phyloP scores from a whole-genome alignment of 2,329 filamentous ascomycete genomes.

The Dendrostoma leiphaemia region DNA sequence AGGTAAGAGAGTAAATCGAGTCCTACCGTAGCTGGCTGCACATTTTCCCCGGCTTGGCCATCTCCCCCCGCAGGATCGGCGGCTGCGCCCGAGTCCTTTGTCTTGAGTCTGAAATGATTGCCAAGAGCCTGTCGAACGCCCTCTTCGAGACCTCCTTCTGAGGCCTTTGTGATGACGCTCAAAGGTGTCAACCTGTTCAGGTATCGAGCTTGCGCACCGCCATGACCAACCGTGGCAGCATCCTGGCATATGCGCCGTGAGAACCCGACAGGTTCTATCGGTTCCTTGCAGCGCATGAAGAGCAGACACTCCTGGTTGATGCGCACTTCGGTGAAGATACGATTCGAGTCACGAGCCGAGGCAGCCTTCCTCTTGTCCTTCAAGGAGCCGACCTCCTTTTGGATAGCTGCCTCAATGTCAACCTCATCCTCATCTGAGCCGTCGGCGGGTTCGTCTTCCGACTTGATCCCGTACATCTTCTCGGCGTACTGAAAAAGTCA shows the following conservation, averaged over 20 bases:
- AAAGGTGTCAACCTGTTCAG: constrained; percentile 58
- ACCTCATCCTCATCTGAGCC: constrained; percentile 42
- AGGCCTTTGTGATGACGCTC: constrained; percentile 59
- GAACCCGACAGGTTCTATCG: constrained; percentile 55
- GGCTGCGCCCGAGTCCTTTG: constrained; percentile 39
- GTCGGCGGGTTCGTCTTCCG: constrained; percentile 32
- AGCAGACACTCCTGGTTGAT: constrained; percentile 61
- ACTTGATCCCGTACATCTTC: constrained; percentile 53
- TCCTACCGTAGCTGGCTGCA: constrained; percentile 6
- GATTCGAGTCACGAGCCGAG: constrained; percentile 43
- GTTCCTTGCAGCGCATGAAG: constrained; percentile 56
- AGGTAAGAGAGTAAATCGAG: neutral
- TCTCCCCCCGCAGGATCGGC: constrained; percentile 20
- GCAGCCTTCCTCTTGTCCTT: constrained; percentile 41
- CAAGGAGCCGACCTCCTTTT: constrained; percentile 67
- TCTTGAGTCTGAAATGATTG: constrained; percentile 56
- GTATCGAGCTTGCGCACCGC: constrained; percentile 47
- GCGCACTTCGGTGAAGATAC: constrained; percentile 51
- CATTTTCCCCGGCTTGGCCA: constrained; percentile 17
- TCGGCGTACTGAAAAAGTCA: constrained; percentile 58
- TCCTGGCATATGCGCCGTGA: constrained; percentile 56
- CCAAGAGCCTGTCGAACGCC: constrained; percentile 62
- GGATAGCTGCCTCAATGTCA: constrained; percentile 74
- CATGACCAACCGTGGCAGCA: constrained; percentile 7
- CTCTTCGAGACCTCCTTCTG: constrained; percentile 64